Evolutionary conservation across 306 rosid genomes (phyloP).

Genomic region (Gastrolobium villosum): DNA sequence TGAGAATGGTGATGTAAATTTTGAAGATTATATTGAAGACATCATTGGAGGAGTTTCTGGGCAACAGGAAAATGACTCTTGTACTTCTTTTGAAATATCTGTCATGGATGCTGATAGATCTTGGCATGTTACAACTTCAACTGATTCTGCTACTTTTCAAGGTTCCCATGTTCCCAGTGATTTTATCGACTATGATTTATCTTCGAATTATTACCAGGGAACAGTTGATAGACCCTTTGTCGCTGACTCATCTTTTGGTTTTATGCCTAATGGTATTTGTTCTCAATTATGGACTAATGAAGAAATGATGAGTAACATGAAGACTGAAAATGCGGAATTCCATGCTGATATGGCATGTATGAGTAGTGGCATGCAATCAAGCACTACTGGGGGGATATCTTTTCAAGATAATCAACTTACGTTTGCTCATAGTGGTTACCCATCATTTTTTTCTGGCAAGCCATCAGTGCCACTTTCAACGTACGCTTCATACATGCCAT

Average conservation of each 20-base stretch:
- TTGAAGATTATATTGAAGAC: slow-evolving; percentile 49
- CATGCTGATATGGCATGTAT: slow-evolving; percentile 64
- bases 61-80: slow-evolving; percentile 63
- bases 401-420: slow-evolving; percentile 56
- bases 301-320: slow-evolving; percentile 49
- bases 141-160: slow-evolving; percentile 68
- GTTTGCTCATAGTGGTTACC: slow-evolving; percentile 51
- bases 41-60: slow-evolving; percentile 51
- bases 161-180: slow-evolving; percentile 61
- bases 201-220: slow-evolving; percentile 51
- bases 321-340: slow-evolving; percentile 61
- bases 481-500: slow-evolving; percentile 52
- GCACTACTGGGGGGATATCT: slow-evolving; percentile 46
- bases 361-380: slow-evolving; percentile 64
- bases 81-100: slow-evolving; percentile 65
- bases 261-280: slow-evolving; percentile 48
- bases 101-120: slow-evolving; percentile 58
- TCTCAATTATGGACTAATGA: slow-evolving; percentile 56
- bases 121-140: slow-evolving; percentile 59
- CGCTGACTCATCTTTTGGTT: slow-evolving; percentile 42
- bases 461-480: slow-evolving; percentile 45
- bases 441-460: slow-evolving; percentile 59
- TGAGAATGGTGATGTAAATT: slow-evolving; percentile 54
- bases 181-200: slow-evolving; percentile 50
- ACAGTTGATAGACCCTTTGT: slow-evolving; percentile 45